These are phyloP conservation scores for Aspergillus hortae DNA, from an alignment of 2,329 filamentous ascomycete species.

Conservation along the genomic window DNA sequence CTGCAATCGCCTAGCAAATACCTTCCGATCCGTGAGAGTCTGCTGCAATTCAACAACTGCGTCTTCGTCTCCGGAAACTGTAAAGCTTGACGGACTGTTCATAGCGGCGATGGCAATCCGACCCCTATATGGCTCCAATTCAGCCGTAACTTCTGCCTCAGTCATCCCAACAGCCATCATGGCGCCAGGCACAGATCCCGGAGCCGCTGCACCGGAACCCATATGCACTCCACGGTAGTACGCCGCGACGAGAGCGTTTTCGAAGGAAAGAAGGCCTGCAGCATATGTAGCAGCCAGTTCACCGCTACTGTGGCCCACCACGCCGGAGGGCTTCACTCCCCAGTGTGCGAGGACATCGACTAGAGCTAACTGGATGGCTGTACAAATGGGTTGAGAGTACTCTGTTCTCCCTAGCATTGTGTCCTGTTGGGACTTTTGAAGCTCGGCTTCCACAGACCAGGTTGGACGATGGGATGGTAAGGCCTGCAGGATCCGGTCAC, in stretches of 20 bases:
- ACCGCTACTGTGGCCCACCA: conserved; percentile 17
- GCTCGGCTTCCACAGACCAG: too few relatives aligned
- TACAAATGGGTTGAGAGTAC: too few relatives aligned
- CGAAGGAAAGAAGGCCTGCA: conserved; percentile 9
- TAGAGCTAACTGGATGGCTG: too few relatives aligned
- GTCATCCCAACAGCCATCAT: conserved; percentile 25
- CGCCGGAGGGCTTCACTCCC: too few relatives aligned
- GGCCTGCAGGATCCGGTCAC: too few relatives aligned
- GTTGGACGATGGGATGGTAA: too few relatives aligned
- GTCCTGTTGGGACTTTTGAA: too few relatives aligned
- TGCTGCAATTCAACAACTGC: conserved; percentile 19
- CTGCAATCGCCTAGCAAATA: conserved; percentile 21
- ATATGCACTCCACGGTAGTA: conserved; percentile 14
- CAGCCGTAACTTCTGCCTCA: conserved; percentile 6
- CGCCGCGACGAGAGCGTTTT: conserved; percentile 13
- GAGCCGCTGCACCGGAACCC: neutral
- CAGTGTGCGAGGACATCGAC: too few relatives aligned
- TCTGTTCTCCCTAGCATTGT: too few relatives aligned
- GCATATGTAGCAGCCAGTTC: conserved; percentile 22
- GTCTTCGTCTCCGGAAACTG: conserved; percentile 31
- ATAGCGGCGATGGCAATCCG: conserved; percentile 30
- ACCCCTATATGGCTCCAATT: conserved; percentile 15
- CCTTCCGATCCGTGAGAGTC: conserved; percentile 17
- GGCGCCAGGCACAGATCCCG: conserved; percentile 8
- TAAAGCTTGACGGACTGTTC: conserved; percentile 38